Percentiles rank a stretch among this genome's conserved stretches.
phyloP scores from a whole-genome alignment of 768 basidiomycete genomes.

The Daedaleopsis sinensis region DNA sequence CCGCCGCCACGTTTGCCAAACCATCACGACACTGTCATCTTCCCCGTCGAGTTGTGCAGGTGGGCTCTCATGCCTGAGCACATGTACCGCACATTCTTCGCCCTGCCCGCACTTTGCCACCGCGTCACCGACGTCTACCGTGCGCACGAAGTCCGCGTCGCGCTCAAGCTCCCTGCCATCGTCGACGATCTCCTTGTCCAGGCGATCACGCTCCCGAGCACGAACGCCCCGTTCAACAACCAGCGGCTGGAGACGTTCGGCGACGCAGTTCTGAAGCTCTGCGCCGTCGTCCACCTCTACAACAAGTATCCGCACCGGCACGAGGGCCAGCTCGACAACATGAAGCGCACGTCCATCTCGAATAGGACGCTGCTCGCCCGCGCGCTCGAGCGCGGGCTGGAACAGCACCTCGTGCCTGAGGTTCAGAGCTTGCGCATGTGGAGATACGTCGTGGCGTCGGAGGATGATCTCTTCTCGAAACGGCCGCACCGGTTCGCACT shows the following conservation, averaged over 20 bases:
- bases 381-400: slow-evolving; percentile 65
- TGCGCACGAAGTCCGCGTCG: slow-evolving; percentile 49
- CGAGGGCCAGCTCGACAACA: slow-evolving; percentile 76
- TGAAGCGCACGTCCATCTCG: slow-evolving; percentile 67
- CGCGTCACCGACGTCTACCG: slow-evolving; percentile 70
- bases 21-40: slow-evolving; percentile 29
- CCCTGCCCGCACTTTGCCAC: slow-evolving; percentile 69
- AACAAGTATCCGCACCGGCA: slow-evolving; percentile 77
- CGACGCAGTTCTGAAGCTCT: slow-evolving; percentile 79
- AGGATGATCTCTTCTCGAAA: slow-evolving; percentile 38
- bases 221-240: slow-evolving; percentile 69
- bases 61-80: slow-evolving; percentile 56
- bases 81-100: slow-evolving; percentile 52
- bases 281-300: slow-evolving; percentile 74
- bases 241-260: slow-evolving; percentile 88
- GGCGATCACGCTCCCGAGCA: slow-evolving; percentile 75
- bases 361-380: slow-evolving; percentile 72
- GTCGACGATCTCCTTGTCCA: slow-evolving; percentile 61
- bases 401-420: slow-evolving; percentile 67
- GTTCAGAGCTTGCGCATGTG: slow-evolving; percentile 54
- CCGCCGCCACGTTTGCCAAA: slow-evolving; percentile 13
- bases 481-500: slow-evolving; percentile 35
- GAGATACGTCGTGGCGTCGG: slow-evolving; percentile 51
- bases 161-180: slow-evolving; percentile 66
- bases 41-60: slow-evolving; percentile 51